A percentile compares a stretch with the other conserved stretches of the same genome.
phyloP scores from a whole-genome alignment of 2,329 filamentous ascomycete genomes.

The Didymella pinodella region DNA sequence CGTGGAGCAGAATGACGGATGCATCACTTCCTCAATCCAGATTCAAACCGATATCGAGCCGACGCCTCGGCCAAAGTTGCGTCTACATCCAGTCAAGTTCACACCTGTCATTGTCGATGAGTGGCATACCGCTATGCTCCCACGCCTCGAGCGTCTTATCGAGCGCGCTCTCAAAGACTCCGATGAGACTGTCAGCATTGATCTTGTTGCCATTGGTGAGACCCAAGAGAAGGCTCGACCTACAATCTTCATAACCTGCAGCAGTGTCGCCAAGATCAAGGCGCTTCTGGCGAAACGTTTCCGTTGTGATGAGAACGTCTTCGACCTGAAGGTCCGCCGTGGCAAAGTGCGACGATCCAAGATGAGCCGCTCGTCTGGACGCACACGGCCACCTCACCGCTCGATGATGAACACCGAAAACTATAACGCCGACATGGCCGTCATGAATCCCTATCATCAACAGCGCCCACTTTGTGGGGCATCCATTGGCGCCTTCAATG shows the following conservation, averaged over 20 bases:
- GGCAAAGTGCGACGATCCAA: conserved; percentile 73
- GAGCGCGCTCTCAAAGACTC: conserved; percentile 76
- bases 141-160: conserved; percentile 75
- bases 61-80: conserved; percentile 44
- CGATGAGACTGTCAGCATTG: conserved; percentile 79
- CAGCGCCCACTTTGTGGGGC: conserved; percentile 81
- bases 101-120: conserved; percentile 70
- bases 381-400: conserved; percentile 47
- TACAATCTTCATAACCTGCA: conserved; percentile 79
- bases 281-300: conserved; percentile 75
- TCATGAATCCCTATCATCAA: conserved; percentile 79
- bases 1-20: conserved; percentile 30
- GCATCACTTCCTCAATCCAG: conserved; percentile 43
- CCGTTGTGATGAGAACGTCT: conserved; percentile 70
- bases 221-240: conserved; percentile 71
- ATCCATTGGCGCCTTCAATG: conserved; percentile 89
- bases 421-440: conserved; percentile 50
- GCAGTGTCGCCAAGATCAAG: conserved; percentile 75
- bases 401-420: conserved; percentile 51
- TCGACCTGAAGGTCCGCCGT: conserved; percentile 74
- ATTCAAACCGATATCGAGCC: conserved; percentile 46
- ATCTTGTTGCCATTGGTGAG: conserved; percentile 76
- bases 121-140: conserved; percentile 76
- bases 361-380: conserved; percentile 49
- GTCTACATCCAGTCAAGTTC: conserved; percentile 59